These are phyloP conservation scores for Aspergillus haitiensis DNA, from an alignment of 495 filamentous ascomycete species.

Conservation along the genomic window DNA sequence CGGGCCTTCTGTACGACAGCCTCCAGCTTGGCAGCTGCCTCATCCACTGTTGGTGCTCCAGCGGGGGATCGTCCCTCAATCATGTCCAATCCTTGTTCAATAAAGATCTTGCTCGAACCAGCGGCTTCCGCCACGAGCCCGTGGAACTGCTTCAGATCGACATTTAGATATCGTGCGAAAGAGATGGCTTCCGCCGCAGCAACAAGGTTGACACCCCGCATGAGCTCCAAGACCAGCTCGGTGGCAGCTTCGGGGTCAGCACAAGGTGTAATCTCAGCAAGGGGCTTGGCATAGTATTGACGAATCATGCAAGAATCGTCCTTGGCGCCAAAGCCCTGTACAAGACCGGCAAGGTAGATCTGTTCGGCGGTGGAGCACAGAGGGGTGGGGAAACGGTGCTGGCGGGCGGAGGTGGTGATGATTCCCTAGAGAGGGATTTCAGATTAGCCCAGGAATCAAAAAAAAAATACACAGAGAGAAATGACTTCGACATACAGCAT, in stretches of 20 bases:
- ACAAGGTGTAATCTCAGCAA: slow-evolving; percentile 33
- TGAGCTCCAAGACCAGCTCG: slow-evolving; percentile 57
- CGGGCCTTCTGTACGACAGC: slow-evolving; percentile 59
- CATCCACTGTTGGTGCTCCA: slow-evolving; percentile 51
- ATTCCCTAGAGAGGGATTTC: slow-evolving; percentile 51
- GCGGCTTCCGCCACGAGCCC: slow-evolving; percentile 70
- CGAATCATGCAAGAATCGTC: slow-evolving; percentile 72
- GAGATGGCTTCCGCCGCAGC: slow-evolving; percentile 65
- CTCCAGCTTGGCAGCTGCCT: slow-evolving; percentile 59
- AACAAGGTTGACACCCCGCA: slow-evolving; percentile 64
- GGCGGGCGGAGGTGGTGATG: slow-evolving; percentile 67
- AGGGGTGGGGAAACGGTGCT: slow-evolving; percentile 63
- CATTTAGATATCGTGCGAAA: slow-evolving; percentile 60
- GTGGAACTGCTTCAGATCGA: slow-evolving; percentile 65
- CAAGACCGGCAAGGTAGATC: slow-evolving; percentile 60
- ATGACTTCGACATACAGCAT: slow-evolving; percentile 53
- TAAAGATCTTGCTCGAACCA: slow-evolving; percentile 62
- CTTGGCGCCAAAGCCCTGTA: slow-evolving; percentile 60
- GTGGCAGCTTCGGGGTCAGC: slow-evolving; percentile 36
- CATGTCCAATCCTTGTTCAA: slow-evolving; percentile 57
- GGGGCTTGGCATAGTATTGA: slow-evolving; percentile 53
- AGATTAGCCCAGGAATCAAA: not conserved
- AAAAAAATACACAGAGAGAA: not conserved
- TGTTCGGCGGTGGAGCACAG: slow-evolving; percentile 70
- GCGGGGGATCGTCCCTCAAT: slow-evolving; percentile 38